Evolutionary conservation across 768 basidiomycete species (phyloP).

Genomic region (Boletus barrowsii): DNA sequence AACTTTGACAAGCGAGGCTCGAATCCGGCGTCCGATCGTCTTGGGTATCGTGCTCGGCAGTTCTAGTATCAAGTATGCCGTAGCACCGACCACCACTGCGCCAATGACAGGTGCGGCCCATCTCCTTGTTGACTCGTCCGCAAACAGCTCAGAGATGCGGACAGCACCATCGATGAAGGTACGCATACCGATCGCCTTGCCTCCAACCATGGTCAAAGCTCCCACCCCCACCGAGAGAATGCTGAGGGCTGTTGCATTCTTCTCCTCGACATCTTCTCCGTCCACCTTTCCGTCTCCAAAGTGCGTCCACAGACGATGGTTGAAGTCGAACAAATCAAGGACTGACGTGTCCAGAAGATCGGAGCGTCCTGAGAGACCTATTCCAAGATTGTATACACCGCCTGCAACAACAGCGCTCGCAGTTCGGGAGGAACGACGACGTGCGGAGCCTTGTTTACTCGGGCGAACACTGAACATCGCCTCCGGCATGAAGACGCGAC

Average conservation of each 20-base stretch:
- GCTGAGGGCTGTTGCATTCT: conserved; percentile 60
- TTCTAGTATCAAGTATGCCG: conserved; percentile 80
- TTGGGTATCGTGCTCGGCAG: conserved; percentile 85
- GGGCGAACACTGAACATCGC: conserved; percentile 83
- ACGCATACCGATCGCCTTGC: conserved; percentile 73
- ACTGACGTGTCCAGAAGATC: conserved; percentile 80
- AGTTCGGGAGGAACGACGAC: conserved; percentile 33
- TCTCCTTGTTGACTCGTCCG: conserved; percentile 74
- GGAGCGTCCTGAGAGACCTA: conserved; percentile 72
- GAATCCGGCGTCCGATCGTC: conserved; percentile 84
- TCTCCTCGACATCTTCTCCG: conserved; percentile 34
- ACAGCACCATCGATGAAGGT: conserved; percentile 76
- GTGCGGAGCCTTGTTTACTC: conserved; percentile 38
- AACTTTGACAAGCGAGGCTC: conserved; percentile 52
- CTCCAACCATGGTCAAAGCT: conserved; percentile 86
- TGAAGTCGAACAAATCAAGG: conserved; percentile 83
- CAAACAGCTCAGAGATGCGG: conserved; percentile 72
- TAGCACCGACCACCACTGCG: conserved; percentile 66
- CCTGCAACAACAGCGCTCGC: conserved; percentile 67
- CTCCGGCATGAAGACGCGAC: conserved; percentile 91
- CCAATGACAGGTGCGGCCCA: conserved; percentile 89
- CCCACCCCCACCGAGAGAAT: conserved; percentile 77
- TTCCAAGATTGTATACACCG: conserved; percentile 74
- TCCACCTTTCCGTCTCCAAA: conserved; percentile 51
- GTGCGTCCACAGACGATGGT: conserved; percentile 71